phyloP scores from a whole-genome alignment of 2,329 filamentous ascomycete genomes.

The Penicillium sp. region DNA sequence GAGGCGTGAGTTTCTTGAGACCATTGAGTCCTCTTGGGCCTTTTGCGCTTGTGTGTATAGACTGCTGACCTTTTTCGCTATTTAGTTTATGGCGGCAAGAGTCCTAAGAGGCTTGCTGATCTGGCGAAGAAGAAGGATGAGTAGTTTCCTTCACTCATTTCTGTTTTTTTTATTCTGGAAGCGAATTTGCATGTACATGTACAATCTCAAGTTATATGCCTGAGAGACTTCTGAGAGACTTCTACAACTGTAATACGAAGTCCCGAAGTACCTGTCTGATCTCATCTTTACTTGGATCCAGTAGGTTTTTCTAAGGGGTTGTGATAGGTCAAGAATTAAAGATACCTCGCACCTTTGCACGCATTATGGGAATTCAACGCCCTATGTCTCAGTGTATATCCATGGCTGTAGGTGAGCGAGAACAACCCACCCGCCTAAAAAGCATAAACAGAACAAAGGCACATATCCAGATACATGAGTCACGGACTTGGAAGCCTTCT shows the following conservation, averaged over 20 bases:
- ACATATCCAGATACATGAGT: slow-evolving; percentile 2
- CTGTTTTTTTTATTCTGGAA: not conserved
- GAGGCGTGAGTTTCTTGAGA: slow-evolving; percentile 27
- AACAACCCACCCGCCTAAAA: slow-evolving; percentile 1
- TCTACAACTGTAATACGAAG: slow-evolving; percentile 3
- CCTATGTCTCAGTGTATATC: slow-evolving; percentile 6
- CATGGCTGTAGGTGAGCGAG: slow-evolving; percentile 1
- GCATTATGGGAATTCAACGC: not conserved
- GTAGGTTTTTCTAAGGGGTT: no score
- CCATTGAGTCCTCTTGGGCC: not conserved
- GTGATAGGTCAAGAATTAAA: not conserved
- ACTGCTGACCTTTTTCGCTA: not conserved
- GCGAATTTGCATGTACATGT: not conserved
- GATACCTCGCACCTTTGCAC: slow-evolving; percentile 2
- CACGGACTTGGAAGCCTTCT: not conserved
- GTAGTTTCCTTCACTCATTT: not conserved
- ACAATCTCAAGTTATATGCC: not conserved
- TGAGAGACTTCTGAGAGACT: not conserved
- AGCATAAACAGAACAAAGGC: slow-evolving; percentile 7
- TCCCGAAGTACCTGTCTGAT: not conserved
- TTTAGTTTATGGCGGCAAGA: slow-evolving; percentile 29
- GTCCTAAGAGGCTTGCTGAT: slow-evolving; percentile 15
- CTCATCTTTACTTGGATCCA: not conserved
- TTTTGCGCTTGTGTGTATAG: not conserved
- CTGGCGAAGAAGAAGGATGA: not conserved